phyloP scores from a whole-genome alignment of 345 rosid species.

The Populus tremula region DNA sequence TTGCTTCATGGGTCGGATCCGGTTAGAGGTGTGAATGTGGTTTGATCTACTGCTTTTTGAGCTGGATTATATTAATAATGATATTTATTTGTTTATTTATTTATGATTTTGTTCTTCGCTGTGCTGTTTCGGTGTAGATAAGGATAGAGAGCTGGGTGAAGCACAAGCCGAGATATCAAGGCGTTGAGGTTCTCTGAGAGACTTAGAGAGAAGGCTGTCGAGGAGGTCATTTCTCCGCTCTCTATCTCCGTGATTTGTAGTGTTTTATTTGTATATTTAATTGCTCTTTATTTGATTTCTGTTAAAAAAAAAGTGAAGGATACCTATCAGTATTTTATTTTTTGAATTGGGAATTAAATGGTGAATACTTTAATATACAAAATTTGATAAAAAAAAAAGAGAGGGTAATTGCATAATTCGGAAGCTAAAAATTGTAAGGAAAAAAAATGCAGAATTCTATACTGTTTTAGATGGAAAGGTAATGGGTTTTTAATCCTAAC shows the following conservation, averaged over 20 bases:
- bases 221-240: constrained; percentile 57
- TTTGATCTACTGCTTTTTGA: constrained; percentile 58
- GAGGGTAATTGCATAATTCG: too few relatives aligned
- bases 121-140: constrained; percentile 46
- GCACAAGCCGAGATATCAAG: constrained; percentile 81
- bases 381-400: too few relatives aligned
- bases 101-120: not conserved
- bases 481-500: not conserved
- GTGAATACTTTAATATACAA: too few relatives aligned
- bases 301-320: too few relatives aligned
- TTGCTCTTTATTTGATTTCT: too few relatives aligned
- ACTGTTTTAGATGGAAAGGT: too few relatives aligned
- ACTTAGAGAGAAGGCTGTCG: constrained; percentile 92
- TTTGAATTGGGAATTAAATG: too few relatives aligned
- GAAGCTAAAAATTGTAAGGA: too few relatives aligned
- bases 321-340: too few relatives aligned
- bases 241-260: not conserved
- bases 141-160: constrained; percentile 86
- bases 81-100: constrained; percentile 26
- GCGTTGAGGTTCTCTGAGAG: constrained; percentile 81
- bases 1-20: constrained; percentile 98
- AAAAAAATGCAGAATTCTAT: too few relatives aligned
- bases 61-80: constrained; percentile 21
- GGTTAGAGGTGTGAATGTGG: constrained; percentile 78
- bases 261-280: not conserved